Evolutionary conservation across 2,329 filamentous ascomycete genomes (phyloP).

Genomic region (Aspergillus fumigatiaffinis): DNA sequence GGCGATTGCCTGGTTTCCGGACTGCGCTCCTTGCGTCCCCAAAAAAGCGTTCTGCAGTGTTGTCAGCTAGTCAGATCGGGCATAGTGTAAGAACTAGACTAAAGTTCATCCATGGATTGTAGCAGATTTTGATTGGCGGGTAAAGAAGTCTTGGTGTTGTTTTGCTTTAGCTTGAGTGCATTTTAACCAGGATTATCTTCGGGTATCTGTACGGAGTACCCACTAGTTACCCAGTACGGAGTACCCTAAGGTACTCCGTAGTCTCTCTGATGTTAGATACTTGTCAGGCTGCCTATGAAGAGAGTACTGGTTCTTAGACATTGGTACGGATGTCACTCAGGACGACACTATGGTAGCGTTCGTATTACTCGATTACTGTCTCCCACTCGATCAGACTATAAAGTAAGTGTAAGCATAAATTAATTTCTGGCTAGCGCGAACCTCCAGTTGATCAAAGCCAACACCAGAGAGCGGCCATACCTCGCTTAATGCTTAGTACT

Average conservation of each 20-base stretch:
- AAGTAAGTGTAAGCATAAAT: too few relatives aligned
- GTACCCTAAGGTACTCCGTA: not conserved
- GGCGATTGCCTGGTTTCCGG: not conserved
- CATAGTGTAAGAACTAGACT: not conserved
- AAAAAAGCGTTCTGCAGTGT: not conserved
- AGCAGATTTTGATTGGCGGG: not conserved
- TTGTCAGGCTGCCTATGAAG: too few relatives aligned
- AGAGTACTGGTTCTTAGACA: not conserved
- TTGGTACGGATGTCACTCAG: not conserved
- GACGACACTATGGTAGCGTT: not conserved
- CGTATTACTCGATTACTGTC: too few relatives aligned
- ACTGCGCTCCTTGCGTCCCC: not conserved
- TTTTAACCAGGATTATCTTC: not conserved
- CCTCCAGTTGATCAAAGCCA: too few relatives aligned
- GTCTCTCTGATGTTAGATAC: not conserved
- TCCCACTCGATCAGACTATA: not conserved
- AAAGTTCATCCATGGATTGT: not conserved
- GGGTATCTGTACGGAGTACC: too few relatives aligned
- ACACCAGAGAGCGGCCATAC: too few relatives aligned
- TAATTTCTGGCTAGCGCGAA: too few relatives aligned
- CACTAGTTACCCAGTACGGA: too few relatives aligned
- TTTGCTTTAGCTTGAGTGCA: not conserved
- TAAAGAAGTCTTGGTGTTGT: not conserved
- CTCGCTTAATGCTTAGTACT: not conserved
- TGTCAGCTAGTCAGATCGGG: not conserved